Conservation (phyloP, 805 yeast species). For the Groenewaldozyma salmanticensis region DNA sequence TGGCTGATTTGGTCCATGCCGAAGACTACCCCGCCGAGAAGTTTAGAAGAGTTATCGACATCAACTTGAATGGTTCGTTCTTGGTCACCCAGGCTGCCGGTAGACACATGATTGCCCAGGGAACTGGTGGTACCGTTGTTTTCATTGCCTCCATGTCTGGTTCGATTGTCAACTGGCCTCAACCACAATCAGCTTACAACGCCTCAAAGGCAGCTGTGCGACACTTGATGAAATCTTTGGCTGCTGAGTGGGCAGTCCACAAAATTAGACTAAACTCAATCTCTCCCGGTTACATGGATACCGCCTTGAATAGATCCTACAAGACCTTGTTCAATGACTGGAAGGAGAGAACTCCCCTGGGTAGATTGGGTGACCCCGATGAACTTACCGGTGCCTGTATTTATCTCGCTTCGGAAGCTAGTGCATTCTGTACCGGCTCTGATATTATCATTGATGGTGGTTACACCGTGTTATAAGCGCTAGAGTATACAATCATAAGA, state of each 20-base stretch:
- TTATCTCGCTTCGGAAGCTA: constrained; percentile 49
- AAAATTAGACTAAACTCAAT: constrained; percentile 57
- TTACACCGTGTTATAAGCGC: constrained; percentile 29
- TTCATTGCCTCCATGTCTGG: constrained; percentile 67
- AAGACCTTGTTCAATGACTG: constrained; percentile 43
- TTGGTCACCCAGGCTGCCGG: constrained; percentile 59
- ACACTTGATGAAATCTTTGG: constrained; percentile 57
- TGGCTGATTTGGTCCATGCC: constrained; percentile 59
- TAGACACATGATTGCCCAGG: constrained; percentile 51
- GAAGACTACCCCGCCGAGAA: constrained; percentile 57
- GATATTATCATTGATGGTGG: constrained; percentile 62
- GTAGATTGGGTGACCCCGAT: constrained; percentile 62
- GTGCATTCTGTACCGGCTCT: constrained; percentile 56
- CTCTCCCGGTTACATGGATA: constrained; percentile 62
- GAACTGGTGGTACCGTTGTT: constrained; percentile 47
- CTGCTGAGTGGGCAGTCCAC: constrained; percentile 66
- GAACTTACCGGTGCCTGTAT: constrained; percentile 58
- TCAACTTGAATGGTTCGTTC: constrained; percentile 58
- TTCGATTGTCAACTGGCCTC: constrained; percentile 62
- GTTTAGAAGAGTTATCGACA: constrained; percentile 55
- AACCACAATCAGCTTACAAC: constrained; percentile 61
- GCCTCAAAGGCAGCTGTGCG: constrained; percentile 66
- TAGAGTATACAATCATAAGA: background rate
- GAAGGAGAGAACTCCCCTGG: constrained; percentile 57
- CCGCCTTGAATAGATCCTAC: constrained; percentile 56